Base-by-base conservation (phyloP, 1,139 yeast genomes). In the Scheffersomyces insectosa region DNA sequence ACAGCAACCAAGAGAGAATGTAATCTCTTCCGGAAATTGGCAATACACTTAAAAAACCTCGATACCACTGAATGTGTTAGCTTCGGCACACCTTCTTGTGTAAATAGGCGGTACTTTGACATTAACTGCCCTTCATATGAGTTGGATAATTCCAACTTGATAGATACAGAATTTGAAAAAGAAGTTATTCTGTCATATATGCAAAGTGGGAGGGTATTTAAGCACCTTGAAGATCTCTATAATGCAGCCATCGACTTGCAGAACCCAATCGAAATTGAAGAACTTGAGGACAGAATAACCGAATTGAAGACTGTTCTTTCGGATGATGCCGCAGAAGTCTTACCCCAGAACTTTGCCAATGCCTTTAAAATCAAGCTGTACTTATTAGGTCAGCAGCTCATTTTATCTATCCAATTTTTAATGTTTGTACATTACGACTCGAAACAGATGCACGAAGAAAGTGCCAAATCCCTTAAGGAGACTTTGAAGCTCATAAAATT, bases 81-180 rank as follows among this genome's bases (percentile, higher is more conserved):
- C 23, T 31, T 28, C 11, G 40, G 40, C 13, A 15, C 16, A 3
- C 36, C 40, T n/a, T 23, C 28, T n/a, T 25, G 33, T 13, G 28
- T 38, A 10, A 32, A 38, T 33, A 34, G 23, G 13, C 28, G 16
- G 9, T 38, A 38, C 20, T 38, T 15, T 27, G 40, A 38, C 25
- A 38, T 34, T 30, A 38, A 32, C 12, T 38, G 40, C 13, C 40
- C 40, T 3, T 25, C 29, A 5, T 34, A 38, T 20, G 36, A n/a
- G 20, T 20, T 31, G 15, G 34, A 31, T 20, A 31, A 31, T 20
- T 31, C 34, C 23, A 31, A 31, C 13, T 31, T 31, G 20, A 31
- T 31, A 14, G 34, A 31, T n/a, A 31, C 34, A 9, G 34, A 31
- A 12, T 9, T 14, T 14, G 34, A 31, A 31, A 31, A 20, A 31